Percentiles rank a stretch among this genome's conserved stretches.
Conservation (phyloP, 768 basidiomycete species). For the Pleurotus djamor region DNA sequence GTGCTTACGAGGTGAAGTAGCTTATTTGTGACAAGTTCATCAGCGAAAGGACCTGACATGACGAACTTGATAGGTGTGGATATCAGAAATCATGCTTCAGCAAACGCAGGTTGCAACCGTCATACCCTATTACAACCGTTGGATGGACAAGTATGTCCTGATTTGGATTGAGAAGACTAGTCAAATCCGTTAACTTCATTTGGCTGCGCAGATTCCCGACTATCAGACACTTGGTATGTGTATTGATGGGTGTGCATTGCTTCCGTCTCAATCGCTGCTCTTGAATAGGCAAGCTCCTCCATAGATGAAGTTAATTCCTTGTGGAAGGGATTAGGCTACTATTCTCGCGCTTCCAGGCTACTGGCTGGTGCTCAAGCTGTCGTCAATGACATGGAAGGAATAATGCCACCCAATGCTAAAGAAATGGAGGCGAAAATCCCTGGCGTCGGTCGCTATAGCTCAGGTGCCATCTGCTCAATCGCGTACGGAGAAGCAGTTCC, state of each 20-base stretch:
- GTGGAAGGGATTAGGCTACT: constrained; percentile 94
- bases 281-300: constrained; percentile 56
- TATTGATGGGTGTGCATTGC: constrained; percentile 19
- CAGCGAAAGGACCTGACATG: background rate
- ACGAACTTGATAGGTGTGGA: constrained; percentile 61
- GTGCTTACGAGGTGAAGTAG: constrained; percentile 82
- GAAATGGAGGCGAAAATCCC: constrained; percentile 83
- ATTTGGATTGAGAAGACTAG: background rate
- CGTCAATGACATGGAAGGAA: constrained; percentile 61
- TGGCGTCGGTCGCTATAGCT: constrained; percentile 88
- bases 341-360: constrained; percentile 81
- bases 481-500: constrained; percentile 83
- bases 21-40: background rate
- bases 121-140: constrained; percentile 89
- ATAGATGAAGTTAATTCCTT: constrained; percentile 84
- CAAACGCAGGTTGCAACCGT: constrained; percentile 94
- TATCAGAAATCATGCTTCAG: constrained; percentile 94
- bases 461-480: constrained; percentile 83
- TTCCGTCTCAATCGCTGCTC: constrained; percentile 11
- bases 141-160: constrained; percentile 72
- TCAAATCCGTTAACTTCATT: constrained; percentile 7
- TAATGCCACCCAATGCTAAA: constrained; percentile 75
- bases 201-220: constrained; percentile 68
- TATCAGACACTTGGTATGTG: constrained; percentile 63
- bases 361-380: constrained; percentile 83